A percentile compares a stretch with the other conserved stretches of the same genome.
Evolutionary conservation across 495 filamentous ascomycete species (phyloP).

Genomic region (Hypoxylon fragiforme): DNA sequence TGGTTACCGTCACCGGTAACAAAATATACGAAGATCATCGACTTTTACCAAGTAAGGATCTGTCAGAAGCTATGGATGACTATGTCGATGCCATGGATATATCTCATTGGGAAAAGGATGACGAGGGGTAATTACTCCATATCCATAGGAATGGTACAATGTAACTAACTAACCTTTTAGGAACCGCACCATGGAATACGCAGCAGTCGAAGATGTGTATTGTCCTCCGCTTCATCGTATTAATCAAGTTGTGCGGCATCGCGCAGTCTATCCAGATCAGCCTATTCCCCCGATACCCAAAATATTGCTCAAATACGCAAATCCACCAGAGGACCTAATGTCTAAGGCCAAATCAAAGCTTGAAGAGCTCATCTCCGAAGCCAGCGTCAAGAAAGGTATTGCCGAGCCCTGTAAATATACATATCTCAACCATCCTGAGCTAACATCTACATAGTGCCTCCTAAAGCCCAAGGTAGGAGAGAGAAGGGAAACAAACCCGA

Average conservation of each 20-base stretch:
- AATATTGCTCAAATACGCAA: slow-evolving; percentile 72
- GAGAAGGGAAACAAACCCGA: slow-evolving; percentile 70
- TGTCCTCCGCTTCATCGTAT: slow-evolving; percentile 93
- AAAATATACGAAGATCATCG: slow-evolving; percentile 75
- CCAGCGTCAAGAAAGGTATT: slow-evolving; percentile 85
- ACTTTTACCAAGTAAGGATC: slow-evolving; percentile 74
- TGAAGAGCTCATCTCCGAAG: slow-evolving; percentile 64
- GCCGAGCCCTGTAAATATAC: neutral
- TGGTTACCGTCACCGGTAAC: slow-evolving; percentile 89
- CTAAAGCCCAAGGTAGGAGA: slow-evolving; percentile 76
- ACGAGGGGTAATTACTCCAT: slow-evolving; percentile 64
- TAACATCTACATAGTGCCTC: slow-evolving; percentile 67
- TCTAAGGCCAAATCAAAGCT: slow-evolving; percentile 59
- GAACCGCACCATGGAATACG: slow-evolving; percentile 66
- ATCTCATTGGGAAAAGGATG: slow-evolving; percentile 57
- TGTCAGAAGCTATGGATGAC: slow-evolving; percentile 79
- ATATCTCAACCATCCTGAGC: slow-evolving; percentile 3
- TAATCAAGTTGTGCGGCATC: slow-evolving; percentile 78
- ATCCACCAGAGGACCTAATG: slow-evolving; percentile 69
- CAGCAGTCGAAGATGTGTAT: slow-evolving; percentile 79
- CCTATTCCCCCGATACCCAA: slow-evolving; percentile 67
- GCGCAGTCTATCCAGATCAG: slow-evolving; percentile 73
- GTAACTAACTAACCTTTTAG: slow-evolving; percentile 50
- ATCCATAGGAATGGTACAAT: neutral
- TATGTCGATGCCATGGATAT: slow-evolving; percentile 96